Base-by-base conservation (phyloP, 306 rosid species). In the Cicer judaicum region DNA sequence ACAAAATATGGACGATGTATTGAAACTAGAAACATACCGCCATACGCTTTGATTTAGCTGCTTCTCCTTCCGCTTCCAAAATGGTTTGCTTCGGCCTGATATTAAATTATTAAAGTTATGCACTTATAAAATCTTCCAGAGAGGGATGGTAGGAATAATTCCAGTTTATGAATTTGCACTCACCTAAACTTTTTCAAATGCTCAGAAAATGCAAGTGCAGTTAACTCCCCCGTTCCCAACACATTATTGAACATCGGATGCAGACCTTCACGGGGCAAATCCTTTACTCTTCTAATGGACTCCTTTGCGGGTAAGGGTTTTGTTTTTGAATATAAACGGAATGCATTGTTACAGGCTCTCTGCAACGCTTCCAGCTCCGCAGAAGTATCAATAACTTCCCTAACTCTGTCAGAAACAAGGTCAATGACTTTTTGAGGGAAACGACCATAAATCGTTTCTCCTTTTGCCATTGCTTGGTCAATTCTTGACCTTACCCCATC, bases 171-270 rank as follows among this genome's bases (percentile, higher is more conserved):
- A 77, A 56, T 15, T 64, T 55, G 24, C 67, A 70, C 88, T 68
- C 60, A 93, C 97, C 97, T 94, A 83, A 89, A 94, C 66, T 79
- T 85, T 82, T 94, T 94, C 83, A 94, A 85, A 64, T 89, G 91
- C 84, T 94, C 98, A n/a, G 98, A 89, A 83, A 94, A 94, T 53
- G 98, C 98, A 84, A 94, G 81, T 19, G 98, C 98, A 85, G 79
- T 88, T 74, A 91, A 85, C 72, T 94, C 97, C 80, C 98, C 97
- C 1, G 89, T 90, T 80, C 87, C 91, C 79, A 91, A 81, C 77
- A 80, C 77, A 76, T 78, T 87, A 76, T 87, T 86, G 82, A 93
- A 93, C 48, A 89, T 83, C 12, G 98, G 98, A 86, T 93, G 97
- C 86, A 91, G 79, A 12, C 97, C 98, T 81, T 82, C 97, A 10